phyloP scores from a whole-genome alignment of 768 basidiomycete genomes.

The Leucosporidium scottii region DNA sequence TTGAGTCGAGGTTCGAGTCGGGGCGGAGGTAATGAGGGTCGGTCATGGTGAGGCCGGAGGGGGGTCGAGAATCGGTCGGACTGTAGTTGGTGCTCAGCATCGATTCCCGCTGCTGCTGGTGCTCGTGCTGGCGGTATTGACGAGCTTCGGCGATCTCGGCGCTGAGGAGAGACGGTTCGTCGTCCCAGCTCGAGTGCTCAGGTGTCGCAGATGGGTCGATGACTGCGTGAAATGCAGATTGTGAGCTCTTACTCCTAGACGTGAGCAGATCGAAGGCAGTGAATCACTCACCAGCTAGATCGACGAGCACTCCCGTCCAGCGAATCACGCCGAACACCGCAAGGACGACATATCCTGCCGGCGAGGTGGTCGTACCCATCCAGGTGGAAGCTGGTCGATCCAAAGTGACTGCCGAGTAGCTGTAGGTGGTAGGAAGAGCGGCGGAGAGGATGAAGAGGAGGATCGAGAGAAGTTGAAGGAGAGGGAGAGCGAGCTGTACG shows the following conservation, averaged over 20 bases:
- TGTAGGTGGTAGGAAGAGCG: not conserved
- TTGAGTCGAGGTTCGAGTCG: too few species aligned
- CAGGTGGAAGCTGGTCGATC: not conserved
- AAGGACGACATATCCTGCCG: not conserved
- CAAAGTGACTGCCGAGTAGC: not conserved
- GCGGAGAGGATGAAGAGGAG: slow-evolving; percentile 9
- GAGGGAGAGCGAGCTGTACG: not conserved
- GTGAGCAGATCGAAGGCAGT: not conserved
- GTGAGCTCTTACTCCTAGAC: not conserved
- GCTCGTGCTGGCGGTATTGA: not conserved
- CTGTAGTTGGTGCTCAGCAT: too few species aligned
- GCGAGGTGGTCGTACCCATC: slow-evolving; percentile 7
- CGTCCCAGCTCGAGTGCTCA: not conserved
- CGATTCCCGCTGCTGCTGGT: not conserved
- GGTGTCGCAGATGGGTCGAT: not conserved
- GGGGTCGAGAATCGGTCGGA: too few species aligned
- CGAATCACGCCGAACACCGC: not conserved
- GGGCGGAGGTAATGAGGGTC: too few species aligned
- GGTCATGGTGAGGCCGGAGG: too few species aligned
- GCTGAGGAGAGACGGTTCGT: not conserved
- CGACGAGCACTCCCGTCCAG: slow-evolving; percentile 5
- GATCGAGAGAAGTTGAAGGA: not conserved
- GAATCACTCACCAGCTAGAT: not conserved
- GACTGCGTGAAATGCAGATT: not conserved
- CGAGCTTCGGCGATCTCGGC: not conserved